Base-by-base conservation (phyloP, 495 filamentous ascomycete genomes). In the Podospora appendiculata region DNA sequence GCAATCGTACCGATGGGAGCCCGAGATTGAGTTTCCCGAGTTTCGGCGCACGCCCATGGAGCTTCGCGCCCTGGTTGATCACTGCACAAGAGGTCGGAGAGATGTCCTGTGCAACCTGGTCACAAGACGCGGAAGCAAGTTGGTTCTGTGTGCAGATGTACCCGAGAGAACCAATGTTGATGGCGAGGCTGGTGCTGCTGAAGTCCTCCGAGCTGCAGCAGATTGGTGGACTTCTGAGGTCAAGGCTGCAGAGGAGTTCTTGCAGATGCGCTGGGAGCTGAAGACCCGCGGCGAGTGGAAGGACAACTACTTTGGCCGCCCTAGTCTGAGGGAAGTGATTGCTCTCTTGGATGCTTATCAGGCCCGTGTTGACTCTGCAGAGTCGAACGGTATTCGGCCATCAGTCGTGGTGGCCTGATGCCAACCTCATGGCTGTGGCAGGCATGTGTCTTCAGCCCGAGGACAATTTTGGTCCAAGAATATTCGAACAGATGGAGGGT, bases 1-100 rank as follows among this genome's bases (percentile, higher is more conserved):
- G 74, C 71, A 74, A 50, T 73, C 70, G 35, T 77, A 75, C 53
- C 62, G 59, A 32, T 66, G 67, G 56, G 74, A 79, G 50, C 64
- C 73, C 14, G 68, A 75, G 8, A 52, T 73, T 16, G 73, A 77
- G 58, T 79, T 77, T 47, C 73, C 74, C 13, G 53, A 62, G 18
- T 77, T 65, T 48, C 56, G 56, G 10, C 46, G 48, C 11, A 74
- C 75, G 0, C 76, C 76, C 6, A 51, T 48, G 9, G 48, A 51
- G 39, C 52, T 79, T 40, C 63, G 68, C 32, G 50, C 47, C 7
- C 60, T 78, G 14, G 69, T 78, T 42, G 66, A 74, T 33, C 44
- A 56, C 18, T 79, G 75, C 48, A 78, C 74, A 8, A 57, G 62
- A 16, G 74, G 73, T 8, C 61, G 73, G 48, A 59, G 71, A 25